phyloP scores from a whole-genome alignment of 129 eudicot genomes.

The Flaveria ramosissima region DNA sequence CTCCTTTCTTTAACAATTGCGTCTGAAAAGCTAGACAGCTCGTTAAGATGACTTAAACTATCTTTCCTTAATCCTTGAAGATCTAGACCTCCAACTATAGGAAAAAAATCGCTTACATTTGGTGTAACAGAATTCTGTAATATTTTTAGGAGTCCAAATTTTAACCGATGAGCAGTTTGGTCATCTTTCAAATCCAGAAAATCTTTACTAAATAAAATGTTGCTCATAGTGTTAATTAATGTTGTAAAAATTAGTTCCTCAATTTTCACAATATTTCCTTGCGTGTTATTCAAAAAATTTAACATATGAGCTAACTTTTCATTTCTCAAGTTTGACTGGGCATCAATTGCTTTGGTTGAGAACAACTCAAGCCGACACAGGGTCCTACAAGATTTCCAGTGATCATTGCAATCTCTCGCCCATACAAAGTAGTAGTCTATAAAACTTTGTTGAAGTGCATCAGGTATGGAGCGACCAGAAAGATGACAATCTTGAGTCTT shows the following conservation, averaged over 20 bases:
- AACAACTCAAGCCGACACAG: neutral
- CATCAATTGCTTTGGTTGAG: neutral
- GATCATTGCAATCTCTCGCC: slow-evolving; percentile 8
- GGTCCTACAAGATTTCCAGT: slow-evolving; percentile 6
- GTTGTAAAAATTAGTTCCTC: slow-evolving; percentile 36
- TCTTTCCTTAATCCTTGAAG: slow-evolving; percentile 31
- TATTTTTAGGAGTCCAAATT: slow-evolving; percentile 4
- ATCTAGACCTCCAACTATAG: slow-evolving; percentile 13
- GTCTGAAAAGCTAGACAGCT: slow-evolving; percentile 4
- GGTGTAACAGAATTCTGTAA: slow-evolving; percentile 12
- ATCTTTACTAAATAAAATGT: slow-evolving; percentile 21
- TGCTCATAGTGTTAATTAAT: slow-evolving; percentile 29
- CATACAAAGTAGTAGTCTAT: slow-evolving; percentile 13
- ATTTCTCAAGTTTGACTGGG: slow-evolving; percentile 1
- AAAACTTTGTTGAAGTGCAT: neutral
- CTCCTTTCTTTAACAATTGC: slow-evolving; percentile 15
- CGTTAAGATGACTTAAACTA: slow-evolving; percentile 5
- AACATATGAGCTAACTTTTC: neutral
- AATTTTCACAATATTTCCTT: slow-evolving; percentile 20
- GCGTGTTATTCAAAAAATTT: neutral
- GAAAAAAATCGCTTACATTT: slow-evolving; percentile 25
- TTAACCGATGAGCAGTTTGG: slow-evolving; percentile 10
- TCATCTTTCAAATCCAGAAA: slow-evolving; percentile 26
- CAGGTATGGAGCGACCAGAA: slow-evolving; percentile 8
- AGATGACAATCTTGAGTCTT: slow-evolving; percentile 6